A percentile compares a stretch with the other conserved stretches of the same genome.
phyloP scores from a whole-genome alignment of 1,284 basidiomycete species.

The Cystobasidium pallidum region DNA sequence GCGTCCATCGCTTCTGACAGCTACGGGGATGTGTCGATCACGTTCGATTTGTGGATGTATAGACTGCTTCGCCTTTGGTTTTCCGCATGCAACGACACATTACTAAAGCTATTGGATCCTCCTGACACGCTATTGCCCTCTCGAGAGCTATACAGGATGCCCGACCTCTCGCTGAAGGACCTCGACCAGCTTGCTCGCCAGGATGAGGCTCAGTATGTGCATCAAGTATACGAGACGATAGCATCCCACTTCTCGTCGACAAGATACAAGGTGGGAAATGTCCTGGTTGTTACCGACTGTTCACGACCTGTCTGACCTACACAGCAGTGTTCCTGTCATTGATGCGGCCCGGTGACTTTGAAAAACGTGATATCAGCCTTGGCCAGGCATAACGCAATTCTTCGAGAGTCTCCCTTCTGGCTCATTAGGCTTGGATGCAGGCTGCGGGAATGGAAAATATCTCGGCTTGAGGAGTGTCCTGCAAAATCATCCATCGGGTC shows the following conservation, averaged over 20 bases:
- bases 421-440: constrained; percentile 87
- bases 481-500: not conserved
- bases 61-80: no score
- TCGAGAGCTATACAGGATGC: no score
- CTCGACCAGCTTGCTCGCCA: constrained; percentile 30
- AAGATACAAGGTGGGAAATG: constrained; percentile 75
- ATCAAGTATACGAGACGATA: constrained; percentile 85
- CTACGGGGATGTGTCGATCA: no score
- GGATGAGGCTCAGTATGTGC: constrained; percentile 74
- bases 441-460: constrained; percentile 98
- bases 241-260: constrained; percentile 91
- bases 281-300: constrained; percentile 8
- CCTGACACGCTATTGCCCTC: not conserved
- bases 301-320: constrained; percentile 4
- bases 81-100: no score
- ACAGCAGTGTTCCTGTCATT: not conserved
- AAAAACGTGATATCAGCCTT: constrained; percentile 63
- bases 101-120: no score
- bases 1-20: no score
- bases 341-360: not conserved
- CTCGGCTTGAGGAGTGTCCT: constrained; percentile 59
- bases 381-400: constrained; percentile 88
- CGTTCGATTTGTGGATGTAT: no score
- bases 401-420: constrained; percentile 73
- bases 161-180: constrained; percentile 8